Evolutionary conservation across 495 filamentous ascomycete genomes (phyloP).

Genomic region (Trichoderma erinaceum): DNA sequence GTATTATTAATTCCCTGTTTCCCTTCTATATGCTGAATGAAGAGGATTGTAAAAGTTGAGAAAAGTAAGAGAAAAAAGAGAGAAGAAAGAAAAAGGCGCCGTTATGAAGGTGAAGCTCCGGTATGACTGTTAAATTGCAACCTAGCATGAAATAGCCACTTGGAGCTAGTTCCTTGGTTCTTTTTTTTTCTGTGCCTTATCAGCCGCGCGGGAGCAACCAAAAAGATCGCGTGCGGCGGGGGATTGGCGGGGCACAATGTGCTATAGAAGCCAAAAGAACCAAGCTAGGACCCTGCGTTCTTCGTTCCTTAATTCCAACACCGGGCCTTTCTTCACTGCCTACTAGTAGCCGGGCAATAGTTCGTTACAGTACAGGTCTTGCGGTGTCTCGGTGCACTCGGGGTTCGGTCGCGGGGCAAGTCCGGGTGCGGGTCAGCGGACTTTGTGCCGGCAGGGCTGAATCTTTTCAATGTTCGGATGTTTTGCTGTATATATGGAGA

Average conservation of each 20-base stretch:
- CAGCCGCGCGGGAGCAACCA: neutral
- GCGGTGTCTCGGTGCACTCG: neutral
- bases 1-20: neutral
- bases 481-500: neutral
- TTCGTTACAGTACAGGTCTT: neutral
- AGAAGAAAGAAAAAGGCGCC: neutral
- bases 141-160: no score
- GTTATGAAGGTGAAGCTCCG: neutral
- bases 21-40: neutral
- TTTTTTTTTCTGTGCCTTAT: neutral
- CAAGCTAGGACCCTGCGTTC: no score
- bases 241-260: neutral
- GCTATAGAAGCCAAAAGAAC: neutral
- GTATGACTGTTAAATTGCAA: neutral
- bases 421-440: neutral
- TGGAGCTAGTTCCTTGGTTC: no score
- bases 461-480: neutral
- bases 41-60: neutral
- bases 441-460: neutral
- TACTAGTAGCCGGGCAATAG: no score
- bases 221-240: neutral
- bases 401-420: slow-evolving; percentile 1
- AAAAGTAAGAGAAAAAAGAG: neutral
- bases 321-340: neutral
- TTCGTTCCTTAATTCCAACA: neutral